Percentiles rank a stretch among this genome's conserved stretches.
Evolutionary conservation across 352 stramenopile species (phyloP).

Genomic region (Plasmopara viticola): DNA sequence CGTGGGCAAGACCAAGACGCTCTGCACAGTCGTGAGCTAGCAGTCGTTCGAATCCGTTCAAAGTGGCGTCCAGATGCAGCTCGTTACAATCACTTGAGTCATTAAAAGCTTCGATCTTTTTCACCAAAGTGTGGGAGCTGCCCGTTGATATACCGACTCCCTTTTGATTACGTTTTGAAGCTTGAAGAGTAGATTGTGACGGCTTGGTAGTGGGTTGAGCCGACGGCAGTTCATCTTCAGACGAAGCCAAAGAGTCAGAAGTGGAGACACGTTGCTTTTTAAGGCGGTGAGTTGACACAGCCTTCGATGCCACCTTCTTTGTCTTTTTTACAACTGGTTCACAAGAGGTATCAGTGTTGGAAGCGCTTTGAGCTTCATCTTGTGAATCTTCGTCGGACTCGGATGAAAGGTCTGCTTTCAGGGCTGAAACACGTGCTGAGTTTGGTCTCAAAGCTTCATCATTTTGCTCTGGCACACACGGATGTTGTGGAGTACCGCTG

Average conservation of each 20-base stretch:
- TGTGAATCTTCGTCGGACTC: conserved; percentile 10
- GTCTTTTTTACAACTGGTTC: conserved; percentile 10
- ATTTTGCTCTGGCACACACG: too few relatives aligned
- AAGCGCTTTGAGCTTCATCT: conserved; percentile 1
- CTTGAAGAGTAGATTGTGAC: conserved; percentile 8
- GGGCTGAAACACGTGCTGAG: neutral
- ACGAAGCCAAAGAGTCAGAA: conserved; percentile 15
- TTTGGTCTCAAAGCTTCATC: conserved; percentile 14
- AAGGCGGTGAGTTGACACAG: neutral
- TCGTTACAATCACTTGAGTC: conserved; percentile 36
- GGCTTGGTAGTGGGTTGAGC: conserved; percentile 3
- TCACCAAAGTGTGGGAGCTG: conserved; percentile 76
- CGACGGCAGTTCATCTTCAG: conserved; percentile 17
- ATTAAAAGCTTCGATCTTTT: conserved; percentile 70
- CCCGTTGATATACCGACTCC: conserved; percentile 45
- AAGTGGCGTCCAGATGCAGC: conserved; percentile 63
- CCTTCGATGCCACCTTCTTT: conserved; percentile 12
- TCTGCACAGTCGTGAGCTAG: conserved; percentile 80
- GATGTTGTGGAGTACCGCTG: too few relatives aligned
- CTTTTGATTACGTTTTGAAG: conserved; percentile 15
- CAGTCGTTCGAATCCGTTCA: conserved; percentile 80
- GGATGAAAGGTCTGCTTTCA: conserved; percentile 4
- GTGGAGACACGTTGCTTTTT: neutral
- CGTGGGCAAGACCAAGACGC: conserved; percentile 61
- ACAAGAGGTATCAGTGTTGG: too few relatives aligned